These are phyloP conservation scores for Cryptomeria japonica DNA, from an alignment of 75 land plant genomes.

Conservation along the genomic window DNA sequence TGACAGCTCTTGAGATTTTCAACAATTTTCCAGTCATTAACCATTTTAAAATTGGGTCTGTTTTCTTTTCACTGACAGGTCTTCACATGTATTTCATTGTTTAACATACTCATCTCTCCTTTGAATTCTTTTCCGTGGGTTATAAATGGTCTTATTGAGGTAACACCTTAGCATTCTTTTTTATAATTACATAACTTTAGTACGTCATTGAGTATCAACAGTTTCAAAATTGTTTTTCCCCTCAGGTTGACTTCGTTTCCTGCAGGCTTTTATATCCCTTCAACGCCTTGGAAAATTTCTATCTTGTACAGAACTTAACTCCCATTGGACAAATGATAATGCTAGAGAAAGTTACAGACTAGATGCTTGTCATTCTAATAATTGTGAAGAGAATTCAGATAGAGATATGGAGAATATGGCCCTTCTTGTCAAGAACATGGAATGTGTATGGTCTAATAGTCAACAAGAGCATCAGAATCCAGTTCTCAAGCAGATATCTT, in stretches of 20 bases:
- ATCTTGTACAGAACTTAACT: conserved; percentile 43
- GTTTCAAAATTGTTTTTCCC: not conserved
- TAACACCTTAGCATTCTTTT: conserved; percentile 29
- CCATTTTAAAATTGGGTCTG: not conserved
- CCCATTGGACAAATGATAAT: conserved; percentile 2
- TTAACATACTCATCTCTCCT: conserved; percentile 90
- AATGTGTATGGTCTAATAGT: conserved; percentile 60
- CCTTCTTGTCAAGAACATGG: conserved; percentile 48
- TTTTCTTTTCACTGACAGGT: conserved; percentile 48
- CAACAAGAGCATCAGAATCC: conserved; percentile 14
- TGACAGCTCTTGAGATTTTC: not conserved
- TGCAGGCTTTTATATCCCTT: conserved; percentile 79
- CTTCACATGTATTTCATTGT: conserved; percentile 93
- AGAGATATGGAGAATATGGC: conserved; percentile 22
- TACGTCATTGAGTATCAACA: not conserved
- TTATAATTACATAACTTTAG: not conserved
- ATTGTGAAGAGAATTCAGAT: not conserved
- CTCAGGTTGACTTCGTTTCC: not conserved
- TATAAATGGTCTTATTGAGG: conserved; percentile 96
- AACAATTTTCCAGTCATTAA: not conserved
- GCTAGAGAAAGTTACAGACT: not conserved
- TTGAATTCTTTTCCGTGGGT: conserved; percentile 98
- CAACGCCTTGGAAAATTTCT: conserved; percentile 67
- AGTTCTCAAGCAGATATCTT: conserved; percentile 42
- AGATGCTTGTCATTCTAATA: not conserved